These are phyloP conservation scores for Paramecium sexaurelia DNA, from an alignment of 73 alveolate species.

Conservation along the genomic window DNA sequence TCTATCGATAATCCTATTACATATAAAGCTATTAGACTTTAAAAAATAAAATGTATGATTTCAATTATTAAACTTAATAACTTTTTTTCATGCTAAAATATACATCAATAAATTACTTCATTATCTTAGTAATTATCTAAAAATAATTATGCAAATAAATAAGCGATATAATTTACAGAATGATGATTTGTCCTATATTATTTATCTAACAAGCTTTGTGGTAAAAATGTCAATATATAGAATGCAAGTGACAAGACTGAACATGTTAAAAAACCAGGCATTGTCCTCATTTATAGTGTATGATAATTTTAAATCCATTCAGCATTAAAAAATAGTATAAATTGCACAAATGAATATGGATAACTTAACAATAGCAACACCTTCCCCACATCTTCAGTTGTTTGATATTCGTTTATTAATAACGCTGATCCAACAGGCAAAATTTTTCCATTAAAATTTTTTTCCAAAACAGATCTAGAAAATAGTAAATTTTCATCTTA, in stretches of 20 bases:
- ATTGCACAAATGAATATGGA: constrained; percentile 22
- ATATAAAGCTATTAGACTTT: background rate
- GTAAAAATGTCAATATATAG: background rate
- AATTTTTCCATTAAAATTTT: background rate
- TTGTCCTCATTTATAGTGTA: background rate
- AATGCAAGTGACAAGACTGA: background rate
- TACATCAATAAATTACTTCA: background rate
- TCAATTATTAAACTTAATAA: background rate
- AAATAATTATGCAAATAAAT: constrained; percentile 7
- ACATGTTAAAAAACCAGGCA: background rate
- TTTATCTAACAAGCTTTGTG: background rate
- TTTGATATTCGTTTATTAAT: background rate
- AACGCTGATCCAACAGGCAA: background rate
- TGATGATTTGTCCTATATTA: background rate
- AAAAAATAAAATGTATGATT: background rate
- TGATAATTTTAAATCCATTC: background rate
- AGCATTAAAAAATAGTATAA: background rate
- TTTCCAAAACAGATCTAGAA: background rate
- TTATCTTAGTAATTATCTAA: background rate
- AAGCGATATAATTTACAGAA: background rate
- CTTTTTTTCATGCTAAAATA: background rate
- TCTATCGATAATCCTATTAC: constrained; percentile 12
- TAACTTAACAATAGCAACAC: background rate
- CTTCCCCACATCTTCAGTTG: constrained; percentile 38
- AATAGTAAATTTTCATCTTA: background rate